These are phyloP conservation scores for Erucastrum elatum DNA, from an alignment of 345 rosid genomes.

Conservation along the genomic window DNA sequence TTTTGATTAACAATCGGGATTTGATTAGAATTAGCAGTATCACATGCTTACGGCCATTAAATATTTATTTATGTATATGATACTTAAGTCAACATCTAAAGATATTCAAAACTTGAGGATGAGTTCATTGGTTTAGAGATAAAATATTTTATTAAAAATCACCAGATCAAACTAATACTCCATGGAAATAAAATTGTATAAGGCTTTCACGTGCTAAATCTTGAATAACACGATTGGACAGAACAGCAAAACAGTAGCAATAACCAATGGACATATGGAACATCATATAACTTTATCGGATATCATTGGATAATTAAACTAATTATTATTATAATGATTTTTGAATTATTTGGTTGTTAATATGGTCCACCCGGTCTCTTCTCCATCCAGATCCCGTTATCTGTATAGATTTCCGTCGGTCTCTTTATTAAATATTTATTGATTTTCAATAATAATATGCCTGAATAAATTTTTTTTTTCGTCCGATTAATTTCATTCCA, in stretches of 20 bases:
- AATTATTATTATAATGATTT: slow-evolving; percentile 26
- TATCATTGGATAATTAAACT: slow-evolving; percentile 36
- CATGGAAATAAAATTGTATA: background rate
- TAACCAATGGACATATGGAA: slow-evolving; percentile 38
- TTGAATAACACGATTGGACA: slow-evolving; percentile 39
- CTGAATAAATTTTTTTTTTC: too few species aligned
- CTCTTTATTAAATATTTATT: background rate
- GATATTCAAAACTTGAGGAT: slow-evolving; percentile 34
- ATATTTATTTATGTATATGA: slow-evolving; percentile 7
- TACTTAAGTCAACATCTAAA: slow-evolving; percentile 35
- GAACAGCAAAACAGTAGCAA: slow-evolving; percentile 37
- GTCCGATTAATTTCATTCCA: too few species aligned
- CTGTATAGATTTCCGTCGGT: slow-evolving; percentile 30
- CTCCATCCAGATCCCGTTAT: slow-evolving; percentile 32
- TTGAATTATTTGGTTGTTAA: slow-evolving; percentile 33
- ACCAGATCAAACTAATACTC: background rate
- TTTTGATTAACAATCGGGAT: background rate
- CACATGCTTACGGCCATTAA: slow-evolving; percentile 32
- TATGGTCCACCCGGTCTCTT: slow-evolving; percentile 41
- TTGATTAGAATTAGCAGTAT: slow-evolving; percentile 19
- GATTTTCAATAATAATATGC: background rate
- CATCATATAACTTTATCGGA: slow-evolving; percentile 2
- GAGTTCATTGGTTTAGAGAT: slow-evolving; percentile 12
- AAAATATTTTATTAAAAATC: background rate
- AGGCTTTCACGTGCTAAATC: slow-evolving; percentile 35